Base-by-base conservation (phyloP, 768 basidiomycete genomes). In the Russula vinacea region DNA sequence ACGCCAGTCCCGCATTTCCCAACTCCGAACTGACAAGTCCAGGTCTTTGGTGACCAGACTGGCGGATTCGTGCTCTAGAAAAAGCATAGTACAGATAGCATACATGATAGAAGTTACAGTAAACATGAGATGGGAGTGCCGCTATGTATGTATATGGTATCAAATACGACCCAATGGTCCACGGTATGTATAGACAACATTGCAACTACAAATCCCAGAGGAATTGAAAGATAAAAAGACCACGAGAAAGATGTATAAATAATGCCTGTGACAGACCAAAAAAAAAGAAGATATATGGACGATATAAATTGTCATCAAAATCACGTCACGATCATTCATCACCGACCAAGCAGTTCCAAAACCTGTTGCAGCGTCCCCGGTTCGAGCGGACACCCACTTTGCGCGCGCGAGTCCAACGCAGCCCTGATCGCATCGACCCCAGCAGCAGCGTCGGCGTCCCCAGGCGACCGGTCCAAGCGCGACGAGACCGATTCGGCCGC, bases 401-500 rank as follows among this genome's bases (percentile, higher is more conserved):
- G 62, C 44, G 26, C 9, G 14, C 56, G 60, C 19, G 47, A 32
- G 3, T 52, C 47, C 39, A 64, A 56, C 26, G 58, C 63, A n/a
- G 53, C 37, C 39, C 24, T 60, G 53, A 64, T 64, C 17, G 53
- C 52, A 22, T 56, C 63, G 17, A 64, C n/a, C 1, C 26, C 45
- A 9, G 55, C 47, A 40, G 56, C 44, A 8, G 14, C 14, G 17
- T 50, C 49, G 5, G 11, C 49, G 1, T 35, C 39, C 13, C n/a
- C 49, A 8, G 56, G 50, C n/a, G 58, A 51, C 44, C 26, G 55
- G 11, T 24, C 39, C 54, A 56, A 67, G 14, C 65, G 61, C 35
- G 50, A 56, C 39, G 62, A 37, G 22, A 68, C 45, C 16, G 53
- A 49, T n/a, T 67, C 54, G 3, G 35, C 54, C 29, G 89, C 83